Base-by-base conservation (phyloP, 768 basidiomycete species). In the Russula foetens region DNA sequence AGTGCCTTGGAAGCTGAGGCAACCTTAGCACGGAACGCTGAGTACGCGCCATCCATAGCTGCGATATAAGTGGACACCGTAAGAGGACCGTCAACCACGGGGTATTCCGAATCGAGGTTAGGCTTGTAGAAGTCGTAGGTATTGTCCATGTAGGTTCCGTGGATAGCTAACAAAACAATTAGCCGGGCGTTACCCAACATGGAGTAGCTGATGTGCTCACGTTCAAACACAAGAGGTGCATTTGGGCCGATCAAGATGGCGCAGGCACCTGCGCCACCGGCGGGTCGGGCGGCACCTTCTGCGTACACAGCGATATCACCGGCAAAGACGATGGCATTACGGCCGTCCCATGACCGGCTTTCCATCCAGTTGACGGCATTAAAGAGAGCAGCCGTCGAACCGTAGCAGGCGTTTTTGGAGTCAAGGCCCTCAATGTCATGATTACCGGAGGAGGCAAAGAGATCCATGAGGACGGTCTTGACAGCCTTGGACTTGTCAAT, bases 61-160 rank as follows among this genome's bases (percentile, higher is more conserved):
- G 90, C 86, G 68, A 95, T 86, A 77, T 99, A 99, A 45, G 92
- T 92, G 55, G 91, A 90, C 60, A 97, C 90, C 8, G 97, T 96
- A 47, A 96, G 87, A 6, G 96, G 97, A 2, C 97, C 97, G 70
- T 99, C 96, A 51, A 99, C 96, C 68, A 91, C 90, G 62, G 97
- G 97, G 73, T 94, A 96, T 73, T 95, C 92, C 23, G 92, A 95
- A 57, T 88, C 85, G 23, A 98, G 85, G 68, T 92, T 86, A 50
- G 97, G 97, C 79, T 99, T 99, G 86, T 97, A 99, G 75, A 98
- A 98, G 76, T 99, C 97, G 75, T 96, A 98, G 0, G 88, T 92
- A 78, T 99, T 96, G 63, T 88, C 88, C 90, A 98, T 98, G 79
- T 94, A 91, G 53, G 86, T 92, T 26, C 95, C 96, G 74, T 98